Evolutionary conservation across 768 basidiomycete genomes (phyloP), one percentile per base, ranked within the genome.

Genomic region (Cytidiella melzeri): DNA sequence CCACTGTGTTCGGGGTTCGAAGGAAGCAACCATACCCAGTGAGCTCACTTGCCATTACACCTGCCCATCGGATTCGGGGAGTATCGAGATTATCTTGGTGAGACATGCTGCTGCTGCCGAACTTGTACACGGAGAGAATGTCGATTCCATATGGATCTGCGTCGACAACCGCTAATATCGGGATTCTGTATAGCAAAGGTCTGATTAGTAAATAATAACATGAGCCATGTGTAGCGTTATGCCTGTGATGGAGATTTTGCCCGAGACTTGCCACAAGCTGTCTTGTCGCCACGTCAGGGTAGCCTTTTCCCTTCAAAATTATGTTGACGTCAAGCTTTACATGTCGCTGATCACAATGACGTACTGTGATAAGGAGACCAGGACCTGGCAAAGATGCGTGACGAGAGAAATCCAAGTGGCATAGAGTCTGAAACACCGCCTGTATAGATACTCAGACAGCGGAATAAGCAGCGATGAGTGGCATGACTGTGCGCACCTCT

Each of bases 341-440:
- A 30, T 19, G 41, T 13, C 11, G 27, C 9, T 12, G 4, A 34
- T 18, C 18, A 43, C 9, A 1, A 26, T 5, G 23, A 47, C 64
- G 42, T 53, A 90, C 93, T 4, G 93, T 95, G 58, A 95, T 75
- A 38, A 92, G 71, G 18, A 93, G 62, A 1, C 92, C 93, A 30
- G 69, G 65, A 0, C 87, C 84, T 1, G 80, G 75, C 38, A 83
- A 63, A 3, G 61, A 64, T 0, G 69, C 61, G 54, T 79, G 67
- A 19, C 70, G 67, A 4, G 80, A 69, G 45, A 93, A 67, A 19
- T 66, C 66, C 13, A 81, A 54, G 37, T 74, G 72, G 59, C 83
- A 86, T 1, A 98, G 74, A 0, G 90, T 87, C 60, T 93, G 88
- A 63, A 97, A 98, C n/a, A 96, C 80, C 0, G 96, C 95, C 95